These are phyloP conservation scores for Astrocystis sublimbata DNA, from an alignment of 495 filamentous ascomycete species.

Conservation along the genomic window DNA sequence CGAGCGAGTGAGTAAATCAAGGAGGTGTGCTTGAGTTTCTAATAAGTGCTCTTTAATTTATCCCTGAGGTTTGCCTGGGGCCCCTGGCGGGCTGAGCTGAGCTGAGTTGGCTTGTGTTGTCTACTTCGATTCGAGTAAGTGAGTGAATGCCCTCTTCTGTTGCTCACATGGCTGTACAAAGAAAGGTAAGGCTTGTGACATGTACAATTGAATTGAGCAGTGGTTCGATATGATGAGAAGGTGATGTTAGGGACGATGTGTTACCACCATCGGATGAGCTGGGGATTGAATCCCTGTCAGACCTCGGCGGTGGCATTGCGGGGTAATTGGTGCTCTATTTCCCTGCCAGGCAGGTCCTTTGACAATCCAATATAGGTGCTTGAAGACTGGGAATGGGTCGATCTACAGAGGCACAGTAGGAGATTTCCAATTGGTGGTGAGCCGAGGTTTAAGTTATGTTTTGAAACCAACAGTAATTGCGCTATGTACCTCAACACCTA, in stretches of 20 bases:
- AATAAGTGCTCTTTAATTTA: too few species aligned
- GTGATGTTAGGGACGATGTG: not conserved
- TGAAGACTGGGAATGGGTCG: too few species aligned
- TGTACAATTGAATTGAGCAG: not conserved
- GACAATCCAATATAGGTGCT: not conserved
- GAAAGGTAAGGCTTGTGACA: not conserved
- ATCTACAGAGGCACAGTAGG: too few species aligned
- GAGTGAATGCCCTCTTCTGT: not conserved
- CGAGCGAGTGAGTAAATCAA: too few species aligned
- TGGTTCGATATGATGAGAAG: too few species aligned
- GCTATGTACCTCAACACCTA: not conserved
- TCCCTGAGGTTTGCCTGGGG: not conserved
- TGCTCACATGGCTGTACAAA: constrained; percentile 1
- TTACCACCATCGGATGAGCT: not conserved
- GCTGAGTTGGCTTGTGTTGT: too few species aligned
- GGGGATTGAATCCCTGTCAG: not conserved
- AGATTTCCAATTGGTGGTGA: too few species aligned
- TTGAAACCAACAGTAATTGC: too few species aligned
- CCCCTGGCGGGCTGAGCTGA: not conserved
- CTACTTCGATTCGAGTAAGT: not conserved
- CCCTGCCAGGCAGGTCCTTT: too few species aligned
- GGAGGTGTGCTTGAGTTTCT: too few species aligned
- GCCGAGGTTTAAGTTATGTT: too few species aligned
- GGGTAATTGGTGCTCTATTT: not conserved
- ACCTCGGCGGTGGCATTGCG: not conserved